Base-by-base conservation (phyloP, 768 basidiomycete species). In the Lactarius hatsudake region DNA sequence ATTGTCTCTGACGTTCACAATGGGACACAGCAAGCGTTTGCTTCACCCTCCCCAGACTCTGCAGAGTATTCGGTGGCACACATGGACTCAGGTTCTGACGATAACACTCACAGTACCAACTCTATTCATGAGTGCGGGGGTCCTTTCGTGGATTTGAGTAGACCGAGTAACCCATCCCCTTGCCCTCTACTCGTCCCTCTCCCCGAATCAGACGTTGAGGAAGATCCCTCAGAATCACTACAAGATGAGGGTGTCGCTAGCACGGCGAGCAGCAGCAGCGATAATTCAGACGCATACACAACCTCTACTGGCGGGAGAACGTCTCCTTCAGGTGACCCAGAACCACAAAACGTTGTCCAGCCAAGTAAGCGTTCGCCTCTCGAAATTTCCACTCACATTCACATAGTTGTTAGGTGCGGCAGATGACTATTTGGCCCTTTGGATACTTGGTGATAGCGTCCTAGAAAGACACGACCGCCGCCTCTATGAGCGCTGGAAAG, bases 121-220 rank as follows among this genome's bases (percentile, higher is more conserved):
- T 56, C 48, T 34, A 20, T 28, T 18, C 23, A 7, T 8, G 42
- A 20, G 28, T 36, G 2, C 51, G 59, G 34, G 42, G 18, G 1
- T 5, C 42, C 20, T 51, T 20, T 20, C 18, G 28, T 18, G 26
- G 45, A 23, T 48, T 48, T n/a, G 4, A 42, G 28, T 13, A 3
- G 15, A 34, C 40, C 5, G 0, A 28, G 23, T 20, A 34, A 17
- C 5, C n/a, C 26, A 23, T 32, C 34, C 30, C 17, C 34, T 28
- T 26, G 4, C 38, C 65, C 65, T 30, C 12, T 15, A 13, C 32
- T 56, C 28, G 36, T 61, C 20, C 65, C 65, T 9, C 60, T 66
- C 18, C 65, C 65, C 13, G 61, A 66, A 12, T 66, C 65, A 12
- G 65, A 66, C 36, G 53, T 28, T 3, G 65, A 66, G 26, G 65